These are phyloP conservation scores for Excoecaria agallocha DNA, from an alignment of 345 rosid genomes.

Conservation along the genomic window DNA sequence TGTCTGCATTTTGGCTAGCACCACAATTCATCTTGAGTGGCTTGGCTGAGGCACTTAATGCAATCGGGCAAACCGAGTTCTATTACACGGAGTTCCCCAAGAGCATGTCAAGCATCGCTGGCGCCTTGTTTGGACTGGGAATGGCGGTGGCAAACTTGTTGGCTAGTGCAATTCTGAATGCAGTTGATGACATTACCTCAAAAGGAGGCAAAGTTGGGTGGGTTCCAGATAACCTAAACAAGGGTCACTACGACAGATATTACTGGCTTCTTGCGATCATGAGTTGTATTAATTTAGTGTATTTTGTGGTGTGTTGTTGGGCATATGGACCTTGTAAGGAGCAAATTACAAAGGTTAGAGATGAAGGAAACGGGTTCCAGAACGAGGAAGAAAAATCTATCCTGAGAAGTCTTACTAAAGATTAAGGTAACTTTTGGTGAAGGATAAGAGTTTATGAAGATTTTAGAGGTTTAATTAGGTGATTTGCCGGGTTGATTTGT, in stretches of 20 bases:
- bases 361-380: constrained; percentile 30
- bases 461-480: constrained; percentile 3
- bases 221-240: constrained; percentile 46
- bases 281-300: constrained; percentile 47
- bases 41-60: constrained; percentile 42
- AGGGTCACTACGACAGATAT: constrained; percentile 55
- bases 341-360: constrained; percentile 33
- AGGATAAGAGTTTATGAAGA: constrained; percentile 2
- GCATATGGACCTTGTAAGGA: constrained; percentile 62
- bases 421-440: constrained; percentile 21
- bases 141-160: constrained; percentile 37
- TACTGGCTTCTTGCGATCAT: constrained; percentile 45
- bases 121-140: constrained; percentile 23
- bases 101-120: constrained; percentile 49
- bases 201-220: constrained; percentile 37
- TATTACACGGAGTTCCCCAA: constrained; percentile 53
- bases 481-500: background rate
- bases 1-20: constrained; percentile 54
- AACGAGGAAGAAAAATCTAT: constrained; percentile 13
- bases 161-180: constrained; percentile 37
- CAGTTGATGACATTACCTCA: constrained; percentile 29
- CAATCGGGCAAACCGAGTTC: constrained; percentile 46
- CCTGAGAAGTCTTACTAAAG: constrained; percentile 2
- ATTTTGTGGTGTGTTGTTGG: constrained; percentile 66
- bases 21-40: constrained; percentile 39